Evolutionary conservation across 83 land plant genomes (phyloP).

Genomic region (Picea engelmannii): DNA sequence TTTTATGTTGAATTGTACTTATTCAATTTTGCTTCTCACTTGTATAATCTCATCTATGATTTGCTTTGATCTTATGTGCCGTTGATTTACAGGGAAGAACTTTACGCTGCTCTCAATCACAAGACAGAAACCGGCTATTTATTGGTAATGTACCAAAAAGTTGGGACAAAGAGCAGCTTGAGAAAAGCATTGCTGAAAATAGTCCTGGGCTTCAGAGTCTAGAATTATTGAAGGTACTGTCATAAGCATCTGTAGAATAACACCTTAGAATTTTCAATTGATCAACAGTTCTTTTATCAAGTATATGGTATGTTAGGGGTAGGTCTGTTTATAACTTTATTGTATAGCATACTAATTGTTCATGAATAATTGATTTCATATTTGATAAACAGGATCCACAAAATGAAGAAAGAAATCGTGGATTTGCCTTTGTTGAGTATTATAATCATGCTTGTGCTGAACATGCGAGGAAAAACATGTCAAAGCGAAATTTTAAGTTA

Average conservation of each 20-base stretch:
- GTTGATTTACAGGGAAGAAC: conserved; percentile 66
- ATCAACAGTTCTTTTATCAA: not conserved
- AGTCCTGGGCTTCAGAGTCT: conserved; percentile 79
- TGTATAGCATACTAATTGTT: not conserved
- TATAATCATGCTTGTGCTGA: conserved; percentile 99
- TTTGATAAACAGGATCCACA: conserved; percentile 70
- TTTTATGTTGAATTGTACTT: too few relatives aligned
- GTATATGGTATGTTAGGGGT: not conserved
- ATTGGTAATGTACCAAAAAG: conserved; percentile 86
- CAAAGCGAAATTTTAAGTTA: conserved; percentile 62
- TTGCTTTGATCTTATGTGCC: not conserved
- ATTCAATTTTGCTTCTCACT: too few relatives aligned
- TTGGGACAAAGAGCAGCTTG: conserved; percentile 79
- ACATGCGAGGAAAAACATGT: conserved; percentile 84
- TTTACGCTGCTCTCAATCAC: conserved; percentile 74
- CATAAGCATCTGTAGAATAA: not conserved
- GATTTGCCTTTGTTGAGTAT: conserved; percentile 91
- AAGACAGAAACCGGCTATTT: conserved; percentile 80
- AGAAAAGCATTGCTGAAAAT: conserved; percentile 54
- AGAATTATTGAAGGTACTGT: conserved; percentile 75
- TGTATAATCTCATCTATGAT: not conserved
- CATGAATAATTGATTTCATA: not conserved
- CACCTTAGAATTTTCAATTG: conserved; percentile 16
- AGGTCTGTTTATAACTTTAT: not conserved
- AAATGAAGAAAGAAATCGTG: conserved; percentile 75